A percentile compares a stretch with the other conserved stretches of the same genome.
These are phyloP conservation scores for Rhipidocladum racemiflorum DNA, from an alignment of 176 grass and related monocot species.

Conservation along the genomic window DNA sequence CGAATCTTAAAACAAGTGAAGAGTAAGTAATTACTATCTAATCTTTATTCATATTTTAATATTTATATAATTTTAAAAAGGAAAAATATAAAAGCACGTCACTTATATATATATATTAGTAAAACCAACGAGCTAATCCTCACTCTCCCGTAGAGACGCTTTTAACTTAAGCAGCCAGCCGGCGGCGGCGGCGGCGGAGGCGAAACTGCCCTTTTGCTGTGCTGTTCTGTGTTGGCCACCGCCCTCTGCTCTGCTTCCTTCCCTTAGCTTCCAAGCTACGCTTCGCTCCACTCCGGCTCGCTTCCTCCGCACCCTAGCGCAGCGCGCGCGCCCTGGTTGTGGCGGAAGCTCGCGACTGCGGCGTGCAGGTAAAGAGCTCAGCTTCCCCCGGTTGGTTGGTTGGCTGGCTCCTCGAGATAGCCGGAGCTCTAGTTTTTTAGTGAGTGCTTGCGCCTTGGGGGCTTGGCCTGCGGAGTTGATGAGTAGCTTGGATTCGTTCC, in stretches of 20 bases:
- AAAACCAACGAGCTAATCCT: not conserved
- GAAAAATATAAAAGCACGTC: no score
- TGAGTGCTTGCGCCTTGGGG: not conserved
- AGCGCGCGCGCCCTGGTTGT: not conserved
- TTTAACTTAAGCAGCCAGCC: conserved; percentile 6
- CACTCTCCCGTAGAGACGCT: not conserved
- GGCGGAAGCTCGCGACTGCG: not conserved
- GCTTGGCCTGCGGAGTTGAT: not conserved
- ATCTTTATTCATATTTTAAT: no score
- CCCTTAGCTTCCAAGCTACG: conserved; percentile 9
- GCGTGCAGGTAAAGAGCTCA: not conserved
- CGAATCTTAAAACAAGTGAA: no score
- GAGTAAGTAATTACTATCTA: no score
- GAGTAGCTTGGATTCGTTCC: not conserved
- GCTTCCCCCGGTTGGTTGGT: not conserved
- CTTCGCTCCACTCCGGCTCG: not conserved
- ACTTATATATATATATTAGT: no score
- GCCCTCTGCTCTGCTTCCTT: not conserved
- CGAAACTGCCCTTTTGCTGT: not conserved
- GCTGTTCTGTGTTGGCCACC: not conserved
- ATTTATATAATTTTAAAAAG: no score
- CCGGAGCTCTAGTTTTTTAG: not conserved
- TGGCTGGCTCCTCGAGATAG: not conserved
- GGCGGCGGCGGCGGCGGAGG: not conserved
- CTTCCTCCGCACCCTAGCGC: not conserved